Percentiles rank a stretch among this genome's conserved stretches.
These are phyloP conservation scores for Streptanthus diversifolius DNA, from an alignment of 345 rosid genomes.

Conservation along the genomic window DNA sequence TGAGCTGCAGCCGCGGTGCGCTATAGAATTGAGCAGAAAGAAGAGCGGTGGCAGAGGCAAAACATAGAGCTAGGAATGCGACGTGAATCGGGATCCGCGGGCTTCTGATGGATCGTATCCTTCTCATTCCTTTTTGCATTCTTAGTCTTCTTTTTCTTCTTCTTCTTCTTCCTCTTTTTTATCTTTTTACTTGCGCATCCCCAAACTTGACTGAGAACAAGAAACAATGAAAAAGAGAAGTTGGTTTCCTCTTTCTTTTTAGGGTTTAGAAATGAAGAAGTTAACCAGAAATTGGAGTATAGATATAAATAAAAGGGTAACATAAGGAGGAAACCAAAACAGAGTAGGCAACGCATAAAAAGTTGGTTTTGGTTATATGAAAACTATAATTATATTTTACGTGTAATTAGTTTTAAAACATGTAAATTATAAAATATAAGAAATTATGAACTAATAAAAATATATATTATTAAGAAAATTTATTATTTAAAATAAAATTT, in stretches of 20 bases:
- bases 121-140: neutral
- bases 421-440: too few relatives aligned
- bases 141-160: neutral
- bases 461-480: too few relatives aligned
- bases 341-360: neutral
- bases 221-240: neutral
- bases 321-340: too few relatives aligned
- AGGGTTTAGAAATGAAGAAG: neutral
- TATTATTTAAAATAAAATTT: too few relatives aligned
- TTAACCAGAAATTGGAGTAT: too few relatives aligned
- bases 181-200: neutral
- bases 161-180: neutral
- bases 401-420: too few relatives aligned
- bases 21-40: slow-evolving; percentile 1
- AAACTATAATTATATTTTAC: too few relatives aligned
- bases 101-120: neutral
- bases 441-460: too few relatives aligned
- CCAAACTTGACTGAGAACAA: neutral
- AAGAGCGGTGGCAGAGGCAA: neutral
- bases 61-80: neutral
- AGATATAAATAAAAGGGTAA: neutral
- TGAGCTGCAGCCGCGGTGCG: neutral
- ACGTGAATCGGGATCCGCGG: neutral
- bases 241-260: neutral
- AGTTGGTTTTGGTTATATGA: neutral